phyloP scores from a whole-genome alignment of 805 yeast species.

The Sugiyamaella qingdaonensis region DNA sequence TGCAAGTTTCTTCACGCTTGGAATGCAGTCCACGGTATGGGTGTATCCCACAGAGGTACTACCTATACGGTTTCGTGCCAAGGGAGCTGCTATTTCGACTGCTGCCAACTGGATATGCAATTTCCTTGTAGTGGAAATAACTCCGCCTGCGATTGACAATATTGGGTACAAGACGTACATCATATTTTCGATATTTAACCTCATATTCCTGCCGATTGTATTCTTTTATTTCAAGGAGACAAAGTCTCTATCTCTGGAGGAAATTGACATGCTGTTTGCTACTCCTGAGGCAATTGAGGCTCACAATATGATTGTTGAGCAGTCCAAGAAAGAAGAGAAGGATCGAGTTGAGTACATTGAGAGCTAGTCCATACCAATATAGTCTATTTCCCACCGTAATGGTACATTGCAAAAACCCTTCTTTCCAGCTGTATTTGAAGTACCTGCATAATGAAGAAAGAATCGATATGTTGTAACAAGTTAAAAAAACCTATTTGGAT shows the following conservation, averaged over 20 bases:
- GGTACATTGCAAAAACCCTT: no score
- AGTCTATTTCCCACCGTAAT: no score
- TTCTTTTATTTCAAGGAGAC: constrained; percentile 52
- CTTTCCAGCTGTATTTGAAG: no score
- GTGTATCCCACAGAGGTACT: constrained; percentile 75
- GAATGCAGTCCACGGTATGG: constrained; percentile 94
- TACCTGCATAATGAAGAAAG: no score
- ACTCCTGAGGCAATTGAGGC: constrained; percentile 1
- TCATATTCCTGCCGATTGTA: constrained; percentile 42
- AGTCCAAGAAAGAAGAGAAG: background rate
- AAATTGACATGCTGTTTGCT: constrained; percentile 28
- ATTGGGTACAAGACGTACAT: constrained; percentile 54
- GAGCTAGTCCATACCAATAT: no score
- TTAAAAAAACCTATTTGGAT: no score
- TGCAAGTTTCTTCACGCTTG: constrained; percentile 72
- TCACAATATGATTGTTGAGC: constrained; percentile 5
- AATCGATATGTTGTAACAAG: no score
- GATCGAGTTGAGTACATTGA: background rate
- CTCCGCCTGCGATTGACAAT: constrained; percentile 49
- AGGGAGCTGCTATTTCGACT: constrained; percentile 77
- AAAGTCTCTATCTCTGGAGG: constrained; percentile 51
- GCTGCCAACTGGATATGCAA: constrained; percentile 57
- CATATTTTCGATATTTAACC: constrained; percentile 52
- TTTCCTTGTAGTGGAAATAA: constrained; percentile 52
- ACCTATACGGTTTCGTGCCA: constrained; percentile 75